phyloP scores from a whole-genome alignment of 2,329 filamentous ascomycete genomes.

The Didymella exigua region DNA sequence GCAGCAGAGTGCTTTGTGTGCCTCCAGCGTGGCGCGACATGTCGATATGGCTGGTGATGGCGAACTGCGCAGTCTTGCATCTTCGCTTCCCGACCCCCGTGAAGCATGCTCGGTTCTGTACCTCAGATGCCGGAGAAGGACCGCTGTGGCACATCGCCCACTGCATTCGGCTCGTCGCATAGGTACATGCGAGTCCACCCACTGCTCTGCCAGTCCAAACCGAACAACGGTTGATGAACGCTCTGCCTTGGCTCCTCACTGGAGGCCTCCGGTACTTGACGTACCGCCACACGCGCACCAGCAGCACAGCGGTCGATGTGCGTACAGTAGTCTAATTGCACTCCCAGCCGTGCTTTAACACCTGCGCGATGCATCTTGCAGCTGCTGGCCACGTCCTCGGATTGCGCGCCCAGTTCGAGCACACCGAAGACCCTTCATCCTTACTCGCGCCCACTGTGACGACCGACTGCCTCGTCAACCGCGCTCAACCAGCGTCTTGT shows the following conservation, averaged over 20 bases:
- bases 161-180: constrained; percentile 16
- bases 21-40: neutral
- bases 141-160: constrained; percentile 11
- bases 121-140: constrained; percentile 16
- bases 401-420: neutral
- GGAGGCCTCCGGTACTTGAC: neutral
- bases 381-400: neutral
- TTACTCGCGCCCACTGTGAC: constrained; percentile 6
- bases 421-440: neutral
- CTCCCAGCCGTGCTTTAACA: constrained; percentile 8
- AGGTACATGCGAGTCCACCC: neutral
- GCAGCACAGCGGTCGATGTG: neutral
- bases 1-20: constrained; percentile 10
- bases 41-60: neutral
- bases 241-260: neutral
- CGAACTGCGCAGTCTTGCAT: neutral
- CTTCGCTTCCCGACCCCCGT: neutral
- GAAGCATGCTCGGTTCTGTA: constrained; percentile 1
- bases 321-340: constrained; percentile 14
- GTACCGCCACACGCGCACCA: constrained; percentile 8
- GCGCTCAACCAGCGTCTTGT: constrained; percentile 8
- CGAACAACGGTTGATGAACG: neutral
- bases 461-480: constrained; percentile 6
- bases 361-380: constrained; percentile 2
- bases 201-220: neutral